Conservation (phyloP, 2,329 filamentous ascomycete genomes). For the Thielaviopsis ethacetica region DNA sequence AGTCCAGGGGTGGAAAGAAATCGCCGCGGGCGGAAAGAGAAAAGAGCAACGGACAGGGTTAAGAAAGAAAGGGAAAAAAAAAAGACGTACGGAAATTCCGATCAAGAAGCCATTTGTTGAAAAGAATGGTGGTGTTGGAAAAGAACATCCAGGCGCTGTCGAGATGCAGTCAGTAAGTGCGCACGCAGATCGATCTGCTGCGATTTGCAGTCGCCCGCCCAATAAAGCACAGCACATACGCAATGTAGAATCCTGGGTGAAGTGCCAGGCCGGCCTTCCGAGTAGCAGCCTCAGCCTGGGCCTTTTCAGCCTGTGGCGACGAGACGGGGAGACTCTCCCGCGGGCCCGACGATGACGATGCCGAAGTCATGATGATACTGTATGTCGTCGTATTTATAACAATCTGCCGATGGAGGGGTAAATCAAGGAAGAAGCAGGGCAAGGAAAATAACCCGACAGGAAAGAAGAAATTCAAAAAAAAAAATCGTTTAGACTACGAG, state of each 20-base stretch:
- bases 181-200: neutral
- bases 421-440: neutral
- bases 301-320: slow-evolving; percentile 15
- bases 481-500: neutral
- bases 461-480: neutral
- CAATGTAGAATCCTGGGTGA: slow-evolving; percentile 19
- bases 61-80: neutral
- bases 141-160: slow-evolving; percentile 61
- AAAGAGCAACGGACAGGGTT: neutral
- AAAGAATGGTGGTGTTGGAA: slow-evolving; percentile 72
- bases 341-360: slow-evolving; percentile 11
- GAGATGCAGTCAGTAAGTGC: neutral
- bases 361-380: slow-evolving; percentile 10
- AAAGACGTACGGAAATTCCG: slow-evolving; percentile 34
- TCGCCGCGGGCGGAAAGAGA: neutral
- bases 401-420: neutral
- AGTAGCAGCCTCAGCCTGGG: slow-evolving; percentile 9
- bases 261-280: slow-evolving; percentile 12
- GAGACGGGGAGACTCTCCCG: slow-evolving; percentile 9
- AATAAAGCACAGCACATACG: slow-evolving; percentile 15
- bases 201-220: neutral
- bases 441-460: neutral
- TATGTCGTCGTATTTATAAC: neutral
- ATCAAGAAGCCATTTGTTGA: slow-evolving; percentile 83
- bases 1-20: neutral